Base-by-base conservation (phyloP, 495 filamentous ascomycete genomes). In the Chaetomium cochliodes region DNA sequence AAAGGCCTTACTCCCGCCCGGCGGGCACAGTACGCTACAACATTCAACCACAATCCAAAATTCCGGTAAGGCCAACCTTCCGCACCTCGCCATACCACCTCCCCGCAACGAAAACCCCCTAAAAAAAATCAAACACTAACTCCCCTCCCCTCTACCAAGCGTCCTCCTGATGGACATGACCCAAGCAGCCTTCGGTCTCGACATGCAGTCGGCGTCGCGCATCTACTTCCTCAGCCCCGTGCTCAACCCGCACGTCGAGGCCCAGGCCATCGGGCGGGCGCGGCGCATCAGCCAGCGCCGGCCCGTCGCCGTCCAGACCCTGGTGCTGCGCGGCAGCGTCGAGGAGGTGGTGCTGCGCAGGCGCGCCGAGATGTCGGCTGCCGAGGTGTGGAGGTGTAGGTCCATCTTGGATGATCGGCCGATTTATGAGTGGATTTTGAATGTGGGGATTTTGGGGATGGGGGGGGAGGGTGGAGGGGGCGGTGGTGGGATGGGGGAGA, bases 211-310 rank as follows among this genome's bases (percentile, higher is more conserved):
- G 39, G 93, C 94, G 5, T 92, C 87, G 0, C 82, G 93, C 0
- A 88, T 97, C n/a, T 96, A 89, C 78, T 96, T 98, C 68, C 82
- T 96, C 65, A 96, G 91, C 63, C 93, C 93, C 0, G 89, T 94
- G 33, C 88, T 94, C 77, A 89, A 91, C 56, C 90, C 91, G 0
- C 88, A 90, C 64, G 84, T 97, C 9, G 91, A 96, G 70, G 92
- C 90, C 4, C 93, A 98, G 73, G 93, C 93, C 3, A 90, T 97
- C 67, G 96, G 93, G 67, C 88, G 93, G 69, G 92, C 91, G 0
- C 89, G 96, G 65, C 82, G 93, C 30, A 96, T 98, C 66, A 91
- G 92, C 2, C 93, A 97, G 72, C 86, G 84, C 12, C 85, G 83
- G 61, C 86, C 88, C 0, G 94, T 97, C 0, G 86, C 85, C 11